phyloP scores from a whole-genome alignment of 805 yeast species.

The Monosporozyma solicola region DNA sequence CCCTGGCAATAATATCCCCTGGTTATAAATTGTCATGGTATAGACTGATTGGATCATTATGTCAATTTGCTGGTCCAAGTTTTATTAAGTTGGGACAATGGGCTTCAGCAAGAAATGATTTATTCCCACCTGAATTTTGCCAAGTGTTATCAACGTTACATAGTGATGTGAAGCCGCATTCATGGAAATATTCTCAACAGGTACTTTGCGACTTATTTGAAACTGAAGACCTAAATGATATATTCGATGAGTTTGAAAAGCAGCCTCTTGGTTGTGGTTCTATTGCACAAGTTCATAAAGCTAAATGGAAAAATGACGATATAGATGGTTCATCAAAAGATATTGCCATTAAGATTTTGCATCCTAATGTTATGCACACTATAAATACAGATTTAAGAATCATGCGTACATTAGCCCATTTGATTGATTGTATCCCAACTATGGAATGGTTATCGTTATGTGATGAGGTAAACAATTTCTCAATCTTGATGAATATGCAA shows the following conservation, averaged over 20 bases:
- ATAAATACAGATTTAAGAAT: conserved; percentile 76
- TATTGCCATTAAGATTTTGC: conserved; percentile 89
- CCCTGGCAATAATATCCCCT: conserved; percentile 36
- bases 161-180: conserved; percentile 73
- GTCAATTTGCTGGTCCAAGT: conserved; percentile 88
- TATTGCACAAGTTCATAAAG: conserved; percentile 90
- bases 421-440: conserved; percentile 70
- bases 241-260: conserved; percentile 69
- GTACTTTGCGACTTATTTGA: conserved; percentile 42
- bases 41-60: conserved; percentile 47
- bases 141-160: conserved; percentile 68
- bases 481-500: conserved; percentile 78
- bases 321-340: conserved; percentile 25
- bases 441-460: conserved; percentile 98
- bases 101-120: conserved; percentile 97
- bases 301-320: conserved; percentile 37
- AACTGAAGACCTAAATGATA: conserved; percentile 51
- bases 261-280: conserved; percentile 95
- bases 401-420: conserved; percentile 70
- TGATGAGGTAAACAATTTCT: conserved; percentile 84
- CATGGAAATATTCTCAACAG: conserved; percentile 48
- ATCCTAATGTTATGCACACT: conserved; percentile 68
- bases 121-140: conserved; percentile 74
- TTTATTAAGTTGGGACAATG: conserved; percentile 92
- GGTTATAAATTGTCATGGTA: conserved; percentile 53